Evolutionary conservation across 2,329 filamentous ascomycete genomes (phyloP).

Genomic region (Chalaropsis ovoidea): DNA sequence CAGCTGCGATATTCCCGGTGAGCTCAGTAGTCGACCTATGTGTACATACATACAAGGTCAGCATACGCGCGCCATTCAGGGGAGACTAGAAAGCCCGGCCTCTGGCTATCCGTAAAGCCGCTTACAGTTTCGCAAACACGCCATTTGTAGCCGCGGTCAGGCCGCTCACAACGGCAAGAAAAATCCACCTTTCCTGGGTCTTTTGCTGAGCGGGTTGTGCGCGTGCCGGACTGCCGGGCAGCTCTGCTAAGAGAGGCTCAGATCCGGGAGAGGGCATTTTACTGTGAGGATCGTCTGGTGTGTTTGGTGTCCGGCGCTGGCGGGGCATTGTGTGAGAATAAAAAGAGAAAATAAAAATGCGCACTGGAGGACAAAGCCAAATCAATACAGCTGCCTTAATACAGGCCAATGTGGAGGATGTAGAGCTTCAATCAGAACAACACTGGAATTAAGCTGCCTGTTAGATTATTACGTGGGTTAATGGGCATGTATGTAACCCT

Average conservation of each 20-base stretch:
- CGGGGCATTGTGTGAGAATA: background rate
- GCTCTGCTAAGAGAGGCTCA: slow-evolving; percentile 27
- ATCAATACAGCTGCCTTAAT: background rate
- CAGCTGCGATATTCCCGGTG: slow-evolving; percentile 40
- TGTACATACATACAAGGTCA: background rate
- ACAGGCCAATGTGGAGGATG: background rate
- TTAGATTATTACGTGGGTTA: background rate
- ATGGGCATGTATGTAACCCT: background rate
- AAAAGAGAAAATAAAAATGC: slow-evolving; percentile 25
- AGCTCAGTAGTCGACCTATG: slow-evolving; percentile 48
- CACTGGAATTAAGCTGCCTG: no score
- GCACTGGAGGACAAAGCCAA: background rate
- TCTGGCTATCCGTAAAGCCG: slow-evolving; percentile 25
- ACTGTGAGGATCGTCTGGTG: background rate
- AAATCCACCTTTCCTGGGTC: slow-evolving; percentile 45
- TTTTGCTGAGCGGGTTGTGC: background rate
- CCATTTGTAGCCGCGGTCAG: slow-evolving; percentile 72
- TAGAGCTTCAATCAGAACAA: no score
- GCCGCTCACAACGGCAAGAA: slow-evolving; percentile 62
- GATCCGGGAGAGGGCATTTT: slow-evolving; percentile 12
- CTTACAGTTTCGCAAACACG: slow-evolving; percentile 72
- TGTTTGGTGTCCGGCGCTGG: background rate
- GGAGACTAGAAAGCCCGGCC: background rate
- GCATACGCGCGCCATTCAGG: background rate
- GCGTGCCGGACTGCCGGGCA: slow-evolving; percentile 28